These are phyloP conservation scores for Trifolium subterraneum DNA, from an alignment of 306 rosid genomes.

Conservation along the genomic window DNA sequence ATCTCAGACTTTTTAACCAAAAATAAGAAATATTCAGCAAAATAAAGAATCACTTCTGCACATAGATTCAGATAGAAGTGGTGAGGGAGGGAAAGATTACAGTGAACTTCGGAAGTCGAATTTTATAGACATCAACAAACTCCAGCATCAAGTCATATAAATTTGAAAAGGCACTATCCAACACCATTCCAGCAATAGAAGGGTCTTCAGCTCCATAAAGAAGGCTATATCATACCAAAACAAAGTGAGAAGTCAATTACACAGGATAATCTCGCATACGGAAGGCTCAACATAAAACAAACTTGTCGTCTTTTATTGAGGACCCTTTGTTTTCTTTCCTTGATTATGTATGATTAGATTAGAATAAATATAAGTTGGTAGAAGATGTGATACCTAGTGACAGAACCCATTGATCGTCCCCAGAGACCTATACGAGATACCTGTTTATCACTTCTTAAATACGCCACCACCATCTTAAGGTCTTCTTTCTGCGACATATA, in stretches of 20 bases:
- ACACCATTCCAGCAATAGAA: constrained; percentile 93
- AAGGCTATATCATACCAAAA: constrained; percentile 65
- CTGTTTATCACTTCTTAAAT: constrained; percentile 83
- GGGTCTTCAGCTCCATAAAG: constrained; percentile 99
- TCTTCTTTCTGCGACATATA: constrained; percentile 74
- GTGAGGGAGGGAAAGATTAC: constrained; percentile 51
- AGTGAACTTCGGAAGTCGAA: constrained; percentile 96
- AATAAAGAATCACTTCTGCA: neutral
- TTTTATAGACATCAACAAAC: constrained; percentile 89
- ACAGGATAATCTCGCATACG: constrained; percentile 9
- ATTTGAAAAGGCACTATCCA: constrained; percentile 98
- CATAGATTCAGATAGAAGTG: neutral
- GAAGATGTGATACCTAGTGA: constrained; percentile 72
- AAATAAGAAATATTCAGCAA: too few species aligned
- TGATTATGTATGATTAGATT: neutral
- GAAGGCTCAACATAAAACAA: neutral
- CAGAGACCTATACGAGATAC: constrained; percentile 87
- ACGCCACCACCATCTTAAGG: constrained; percentile 81
- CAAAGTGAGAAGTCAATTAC: constrained; percentile 34
- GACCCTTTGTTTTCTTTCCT: constrained; percentile 7
- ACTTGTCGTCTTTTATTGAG: neutral
- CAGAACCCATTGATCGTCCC: constrained; percentile 99
- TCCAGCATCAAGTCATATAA: constrained; percentile 91
- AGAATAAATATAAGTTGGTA: constrained; percentile 29
- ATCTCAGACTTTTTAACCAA: neutral